Conservation (phyloP, 306 rosid genomes). For the Pterocarpus santalinus region DNA sequence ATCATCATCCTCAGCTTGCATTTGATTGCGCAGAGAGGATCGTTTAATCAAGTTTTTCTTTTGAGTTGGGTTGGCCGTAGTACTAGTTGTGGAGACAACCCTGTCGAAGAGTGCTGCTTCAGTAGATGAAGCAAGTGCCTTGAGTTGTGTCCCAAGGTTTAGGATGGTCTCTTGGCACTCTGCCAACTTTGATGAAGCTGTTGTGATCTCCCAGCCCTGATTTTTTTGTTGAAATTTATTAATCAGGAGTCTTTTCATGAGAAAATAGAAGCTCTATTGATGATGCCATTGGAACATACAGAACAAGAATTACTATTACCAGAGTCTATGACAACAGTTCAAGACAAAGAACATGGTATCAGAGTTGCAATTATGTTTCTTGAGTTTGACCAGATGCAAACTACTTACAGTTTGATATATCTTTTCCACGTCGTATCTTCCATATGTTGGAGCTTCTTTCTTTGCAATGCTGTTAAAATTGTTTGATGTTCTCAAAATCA, state of each 20-base stretch:
- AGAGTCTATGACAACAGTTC: neutral
- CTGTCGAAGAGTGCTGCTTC: conserved; percentile 60
- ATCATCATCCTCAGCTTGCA: conserved; percentile 73
- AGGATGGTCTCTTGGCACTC: conserved; percentile 87
- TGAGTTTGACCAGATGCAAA: conserved; percentile 7
- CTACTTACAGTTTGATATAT: conserved; percentile 71
- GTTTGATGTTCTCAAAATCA: conserved; percentile 37
- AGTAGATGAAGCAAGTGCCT: conserved; percentile 75
- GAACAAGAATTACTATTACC: neutral
- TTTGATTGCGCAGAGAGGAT: conserved; percentile 63
- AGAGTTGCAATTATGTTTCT: conserved; percentile 2
- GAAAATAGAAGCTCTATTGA: neutral
- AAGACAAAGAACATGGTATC: neutral
- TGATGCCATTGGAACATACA: neutral
- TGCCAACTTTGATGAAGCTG: conserved; percentile 82
- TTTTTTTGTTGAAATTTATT: conserved; percentile 21
- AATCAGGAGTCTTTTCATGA: neutral
- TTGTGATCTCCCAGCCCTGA: conserved; percentile 90
- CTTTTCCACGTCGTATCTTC: conserved; percentile 61
- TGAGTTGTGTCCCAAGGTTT: conserved; percentile 79
- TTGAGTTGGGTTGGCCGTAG: conserved; percentile 47
- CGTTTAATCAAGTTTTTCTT: conserved; percentile 61
- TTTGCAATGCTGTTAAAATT: conserved; percentile 62
- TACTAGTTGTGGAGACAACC: conserved; percentile 50
- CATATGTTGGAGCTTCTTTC: conserved; percentile 64